These are phyloP conservation scores for Termitomyces sp. DNA, from an alignment of 1,284 basidiomycete genomes.

Conservation along the genomic window DNA sequence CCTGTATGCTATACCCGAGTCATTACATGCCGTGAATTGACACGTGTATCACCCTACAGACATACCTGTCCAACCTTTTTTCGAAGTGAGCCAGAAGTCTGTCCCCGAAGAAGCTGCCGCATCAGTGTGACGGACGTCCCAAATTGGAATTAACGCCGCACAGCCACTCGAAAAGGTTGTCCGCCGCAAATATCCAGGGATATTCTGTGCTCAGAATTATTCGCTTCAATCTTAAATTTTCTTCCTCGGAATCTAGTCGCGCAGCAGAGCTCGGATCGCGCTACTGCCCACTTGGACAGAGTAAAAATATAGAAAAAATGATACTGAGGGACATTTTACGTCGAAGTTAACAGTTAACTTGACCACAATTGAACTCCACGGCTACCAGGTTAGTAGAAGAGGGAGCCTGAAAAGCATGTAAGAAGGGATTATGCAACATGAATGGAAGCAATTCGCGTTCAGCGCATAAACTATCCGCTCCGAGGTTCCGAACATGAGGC, in stretches of 20 bases:
- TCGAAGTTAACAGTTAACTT: neutral
- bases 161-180: constrained; percentile 3
- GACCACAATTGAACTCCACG: neutral
- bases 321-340: neutral
- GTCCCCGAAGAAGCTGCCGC: constrained; percentile 2
- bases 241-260: neutral
- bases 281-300: neutral
- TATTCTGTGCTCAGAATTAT: neutral
- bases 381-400: neutral
- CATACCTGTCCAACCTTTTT: neutral
- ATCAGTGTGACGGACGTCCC: neutral
- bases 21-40: constrained; percentile 5
- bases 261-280: neutral
- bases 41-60: constrained; percentile 9
- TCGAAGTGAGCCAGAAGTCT: neutral
- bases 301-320: neutral
- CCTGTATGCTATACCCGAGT: constrained; percentile 13
- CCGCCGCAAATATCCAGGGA: neutral
- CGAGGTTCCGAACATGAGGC: constrained; percentile 3
- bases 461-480: neutral
- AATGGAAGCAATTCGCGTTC: constrained; percentile 2
- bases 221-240: neutral
- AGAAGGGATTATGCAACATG: constrained; percentile 1
- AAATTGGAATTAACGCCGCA: constrained; percentile 1
- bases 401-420: neutral